Conservation (phyloP, 164 flowering plant species). For the Pachysandra terminalis region DNA sequence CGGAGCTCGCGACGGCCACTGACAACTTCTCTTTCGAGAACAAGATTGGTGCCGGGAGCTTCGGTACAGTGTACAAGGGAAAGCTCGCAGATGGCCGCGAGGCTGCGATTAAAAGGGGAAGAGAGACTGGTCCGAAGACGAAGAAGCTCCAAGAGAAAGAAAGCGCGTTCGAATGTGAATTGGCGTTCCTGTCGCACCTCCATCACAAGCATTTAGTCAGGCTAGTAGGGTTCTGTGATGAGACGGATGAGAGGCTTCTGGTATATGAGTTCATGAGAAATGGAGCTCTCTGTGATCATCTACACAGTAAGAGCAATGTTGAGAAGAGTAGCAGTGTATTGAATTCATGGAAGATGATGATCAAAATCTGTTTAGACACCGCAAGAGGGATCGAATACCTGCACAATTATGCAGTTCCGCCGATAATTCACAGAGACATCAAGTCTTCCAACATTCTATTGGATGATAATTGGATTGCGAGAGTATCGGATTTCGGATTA, state of each 20-base stretch:
- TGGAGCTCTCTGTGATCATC: constrained; percentile 85
- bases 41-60: constrained; percentile 90
- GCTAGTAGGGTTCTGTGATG: constrained; percentile 90
- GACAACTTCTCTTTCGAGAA: constrained; percentile 61
- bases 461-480: constrained; percentile 70
- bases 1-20: constrained; percentile 75
- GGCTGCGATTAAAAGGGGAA: constrained; percentile 92
- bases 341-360: constrained; percentile 90
- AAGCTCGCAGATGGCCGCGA: constrained; percentile 69
- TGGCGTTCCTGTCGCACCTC: constrained; percentile 78
- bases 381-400: constrained; percentile 94
- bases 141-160: constrained; percentile 85
- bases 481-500: constrained; percentile 94
- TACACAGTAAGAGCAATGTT: constrained; percentile 57
- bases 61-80: constrained; percentile 80
- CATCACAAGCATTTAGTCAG: constrained; percentile 93
- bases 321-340: constrained; percentile 45
- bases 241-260: constrained; percentile 73
- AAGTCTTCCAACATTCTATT: constrained; percentile 94
- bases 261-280: constrained; percentile 95
- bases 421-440: constrained; percentile 91
- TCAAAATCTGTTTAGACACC: constrained; percentile 74
- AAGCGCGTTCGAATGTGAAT: constrained; percentile 84
- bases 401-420: constrained; percentile 93
- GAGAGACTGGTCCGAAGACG: constrained; percentile 39